These are phyloP conservation scores for Diospyros lotus DNA, from an alignment of 148 eudicot species.

Conservation along the genomic window DNA sequence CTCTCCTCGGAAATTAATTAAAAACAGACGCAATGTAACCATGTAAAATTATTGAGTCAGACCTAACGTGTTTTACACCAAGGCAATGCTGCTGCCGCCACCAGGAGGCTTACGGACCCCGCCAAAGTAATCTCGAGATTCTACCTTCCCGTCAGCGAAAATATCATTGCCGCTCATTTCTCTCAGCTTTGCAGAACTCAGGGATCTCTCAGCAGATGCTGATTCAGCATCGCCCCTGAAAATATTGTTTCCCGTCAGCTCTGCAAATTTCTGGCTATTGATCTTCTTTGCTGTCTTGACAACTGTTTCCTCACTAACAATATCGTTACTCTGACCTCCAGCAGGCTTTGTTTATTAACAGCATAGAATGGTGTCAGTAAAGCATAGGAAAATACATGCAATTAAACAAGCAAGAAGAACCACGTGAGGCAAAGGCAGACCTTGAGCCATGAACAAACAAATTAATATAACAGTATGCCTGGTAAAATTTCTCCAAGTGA, in stretches of 20 bases:
- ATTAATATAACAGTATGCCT: neutral
- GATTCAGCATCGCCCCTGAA: constrained; percentile 61
- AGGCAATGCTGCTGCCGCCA: constrained; percentile 83
- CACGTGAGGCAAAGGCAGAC: neutral
- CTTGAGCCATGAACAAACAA: neutral
- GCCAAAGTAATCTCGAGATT: constrained; percentile 75
- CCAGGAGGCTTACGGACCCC: constrained; percentile 99
- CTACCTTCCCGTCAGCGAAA: constrained; percentile 82
- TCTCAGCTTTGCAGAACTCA: constrained; percentile 78
- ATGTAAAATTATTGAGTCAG: constrained; percentile 27
- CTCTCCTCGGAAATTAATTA: constrained; percentile 12
- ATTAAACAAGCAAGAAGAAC: neutral
- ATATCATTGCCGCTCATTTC: constrained; percentile 89
- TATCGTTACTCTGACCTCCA: constrained; percentile 31
- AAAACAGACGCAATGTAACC: constrained; percentile 16
- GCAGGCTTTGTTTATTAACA: constrained; percentile 16
- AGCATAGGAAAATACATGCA: neutral
- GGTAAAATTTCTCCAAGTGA: neutral
- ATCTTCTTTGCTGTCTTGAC: constrained; percentile 87
- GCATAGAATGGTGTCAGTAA: neutral
- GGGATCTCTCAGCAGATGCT: constrained; percentile 59
- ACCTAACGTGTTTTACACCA: constrained; percentile 46
- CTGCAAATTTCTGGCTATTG: constrained; percentile 69
- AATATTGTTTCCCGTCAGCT: constrained; percentile 81
- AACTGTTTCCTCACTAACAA: constrained; percentile 34